These are phyloP conservation scores for Lyophyllum semitale DNA, from an alignment of 768 basidiomycete species.

Conservation along the genomic window DNA sequence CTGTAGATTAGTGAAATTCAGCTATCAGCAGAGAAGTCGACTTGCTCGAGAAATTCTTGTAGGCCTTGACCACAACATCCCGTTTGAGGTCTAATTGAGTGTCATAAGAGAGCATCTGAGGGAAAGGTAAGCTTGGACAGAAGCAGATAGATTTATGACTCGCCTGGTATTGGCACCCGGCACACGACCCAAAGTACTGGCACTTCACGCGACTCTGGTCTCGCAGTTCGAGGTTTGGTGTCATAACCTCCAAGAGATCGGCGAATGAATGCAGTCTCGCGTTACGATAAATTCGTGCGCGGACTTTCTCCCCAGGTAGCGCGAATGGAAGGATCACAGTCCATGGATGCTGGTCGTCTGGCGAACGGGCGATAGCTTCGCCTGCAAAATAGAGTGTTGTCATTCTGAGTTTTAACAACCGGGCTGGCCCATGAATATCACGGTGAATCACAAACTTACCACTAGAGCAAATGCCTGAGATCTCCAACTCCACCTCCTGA, in stretches of 20 bases:
- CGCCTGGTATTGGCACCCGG: constrained; percentile 94
- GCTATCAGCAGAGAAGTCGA: constrained; percentile 10
- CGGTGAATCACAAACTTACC: constrained; percentile 43
- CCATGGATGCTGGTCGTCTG: constrained; percentile 61
- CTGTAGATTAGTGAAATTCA: background rate
- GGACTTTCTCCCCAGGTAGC: constrained; percentile 80
- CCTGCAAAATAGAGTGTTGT: constrained; percentile 45
- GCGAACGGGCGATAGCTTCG: constrained; percentile 62
- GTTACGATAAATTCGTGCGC: constrained; percentile 71
- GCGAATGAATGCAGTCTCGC: constrained; percentile 74
- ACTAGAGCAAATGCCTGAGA: constrained; percentile 62
- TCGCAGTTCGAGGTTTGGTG: constrained; percentile 63
- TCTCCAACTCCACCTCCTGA: constrained; percentile 67
- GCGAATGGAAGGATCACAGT: constrained; percentile 82
- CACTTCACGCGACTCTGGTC: constrained; percentile 71
- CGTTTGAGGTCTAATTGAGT: constrained; percentile 85
- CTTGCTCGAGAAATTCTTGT: constrained; percentile 69
- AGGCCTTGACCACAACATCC: constrained; percentile 84
- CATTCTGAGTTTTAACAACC: too few species aligned
- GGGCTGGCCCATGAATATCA: too few species aligned
- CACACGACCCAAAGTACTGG: constrained; percentile 87
- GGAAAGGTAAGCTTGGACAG: background rate
- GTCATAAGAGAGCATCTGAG: constrained; percentile 86
- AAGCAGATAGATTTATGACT: background rate
- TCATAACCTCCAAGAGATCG: constrained; percentile 67